Evolutionary conservation across 371 early-diverging fungal species (phyloP).

Genomic region (Haplosporangium sp.): DNA sequence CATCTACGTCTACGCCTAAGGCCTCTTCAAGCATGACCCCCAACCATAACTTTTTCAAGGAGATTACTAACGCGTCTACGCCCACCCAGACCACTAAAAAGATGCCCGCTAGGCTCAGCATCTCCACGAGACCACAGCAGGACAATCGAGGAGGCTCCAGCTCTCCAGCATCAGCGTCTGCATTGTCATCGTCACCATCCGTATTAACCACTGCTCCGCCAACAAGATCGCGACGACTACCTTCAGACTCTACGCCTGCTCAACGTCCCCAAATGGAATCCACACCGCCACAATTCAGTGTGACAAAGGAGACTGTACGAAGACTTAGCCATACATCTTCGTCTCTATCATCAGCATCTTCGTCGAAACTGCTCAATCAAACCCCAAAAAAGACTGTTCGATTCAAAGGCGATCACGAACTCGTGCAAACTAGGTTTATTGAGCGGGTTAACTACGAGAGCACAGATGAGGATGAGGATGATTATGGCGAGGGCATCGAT

Average conservation of each 20-base stretch:
- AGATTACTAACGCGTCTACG: neutral
- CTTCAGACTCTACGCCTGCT: too few species aligned
- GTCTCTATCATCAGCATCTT: neutral
- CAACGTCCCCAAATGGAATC: too few species aligned
- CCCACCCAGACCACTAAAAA: neutral
- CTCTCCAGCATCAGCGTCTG: neutral
- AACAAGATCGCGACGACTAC: too few species aligned
- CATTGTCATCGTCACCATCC: neutral
- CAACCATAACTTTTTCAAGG: slow-evolving; percentile 1
- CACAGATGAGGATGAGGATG: neutral
- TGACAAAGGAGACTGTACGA: neutral
- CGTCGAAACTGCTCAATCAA: neutral
- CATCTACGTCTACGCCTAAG: neutral
- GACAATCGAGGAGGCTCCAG: too few species aligned
- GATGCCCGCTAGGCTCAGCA: neutral
- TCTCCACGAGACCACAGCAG: neutral
- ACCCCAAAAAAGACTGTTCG: slow-evolving; percentile 27
- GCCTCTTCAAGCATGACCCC: too few species aligned
- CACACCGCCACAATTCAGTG: too few species aligned
- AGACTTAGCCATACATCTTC: neutral
- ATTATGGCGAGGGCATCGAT: neutral
- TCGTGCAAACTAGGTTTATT: slow-evolving; percentile 3
- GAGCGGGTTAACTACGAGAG: slow-evolving; percentile 1
- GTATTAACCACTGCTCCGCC: too few species aligned
- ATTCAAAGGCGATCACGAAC: slow-evolving; percentile 20